Evolutionary conservation across 2,329 filamentous ascomycete genomes (phyloP).

Genomic region (Arachnopeziza araneosa): DNA sequence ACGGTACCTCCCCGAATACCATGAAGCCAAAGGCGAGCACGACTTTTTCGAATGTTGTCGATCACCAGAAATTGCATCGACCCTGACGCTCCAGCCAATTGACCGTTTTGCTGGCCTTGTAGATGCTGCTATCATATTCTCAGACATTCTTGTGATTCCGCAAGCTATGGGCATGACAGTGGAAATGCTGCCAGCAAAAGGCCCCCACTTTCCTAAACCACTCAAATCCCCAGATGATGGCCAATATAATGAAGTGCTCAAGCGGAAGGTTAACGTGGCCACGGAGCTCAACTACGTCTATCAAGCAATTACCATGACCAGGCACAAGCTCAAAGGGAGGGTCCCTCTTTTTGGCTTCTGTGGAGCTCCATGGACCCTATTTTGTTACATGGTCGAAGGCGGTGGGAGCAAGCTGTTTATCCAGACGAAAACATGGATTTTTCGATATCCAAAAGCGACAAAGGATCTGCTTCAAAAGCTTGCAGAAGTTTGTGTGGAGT

Average conservation of each 20-base stretch:
- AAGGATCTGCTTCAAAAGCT: constrained; percentile 86
- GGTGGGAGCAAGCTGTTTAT: constrained; percentile 94
- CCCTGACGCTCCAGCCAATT: constrained; percentile 88
- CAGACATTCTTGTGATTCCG: constrained; percentile 94
- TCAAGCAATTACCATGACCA: constrained; percentile 85
- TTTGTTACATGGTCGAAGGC: constrained; percentile 99
- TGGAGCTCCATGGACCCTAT: constrained; percentile 90
- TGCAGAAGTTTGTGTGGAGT: constrained; percentile 88
- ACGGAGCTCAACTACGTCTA: constrained; percentile 90
- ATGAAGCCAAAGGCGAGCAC: constrained; percentile 80
- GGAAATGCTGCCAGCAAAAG: constrained; percentile 96
- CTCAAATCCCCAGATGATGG: constrained; percentile 72
- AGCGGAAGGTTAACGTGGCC: constrained; percentile 75
- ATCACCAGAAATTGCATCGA: constrained; percentile 85
- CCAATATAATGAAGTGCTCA: constrained; percentile 75
- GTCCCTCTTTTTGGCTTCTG: constrained; percentile 96
- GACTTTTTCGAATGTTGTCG: constrained; percentile 99
- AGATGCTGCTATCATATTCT: constrained; percentile 98
- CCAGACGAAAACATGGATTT: constrained; percentile 94
- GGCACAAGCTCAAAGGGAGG: constrained; percentile 78
- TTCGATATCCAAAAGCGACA: constrained; percentile 74
- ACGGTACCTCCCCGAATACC: constrained; percentile 95
- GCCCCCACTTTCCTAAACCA: constrained; percentile 87
- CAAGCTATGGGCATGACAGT: constrained; percentile 99
- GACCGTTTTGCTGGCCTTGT: constrained; percentile 86